phyloP scores from a whole-genome alignment of 2,329 filamentous ascomycete species.

The Botrytis tulipae region DNA sequence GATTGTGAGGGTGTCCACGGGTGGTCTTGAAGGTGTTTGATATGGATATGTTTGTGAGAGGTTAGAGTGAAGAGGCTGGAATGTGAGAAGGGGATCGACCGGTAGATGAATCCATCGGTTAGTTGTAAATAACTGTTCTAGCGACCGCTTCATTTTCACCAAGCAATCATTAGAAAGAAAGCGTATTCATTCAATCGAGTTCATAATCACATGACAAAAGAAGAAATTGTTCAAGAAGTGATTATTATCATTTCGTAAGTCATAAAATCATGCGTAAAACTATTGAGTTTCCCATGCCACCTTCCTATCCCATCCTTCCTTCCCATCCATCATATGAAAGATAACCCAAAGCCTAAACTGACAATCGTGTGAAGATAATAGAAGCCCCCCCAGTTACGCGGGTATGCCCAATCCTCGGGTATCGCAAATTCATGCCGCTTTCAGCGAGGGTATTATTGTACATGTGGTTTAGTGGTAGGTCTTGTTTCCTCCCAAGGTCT shows the following conservation, averaged over 20 bases:
- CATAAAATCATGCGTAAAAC: background rate
- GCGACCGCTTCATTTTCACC: background rate
- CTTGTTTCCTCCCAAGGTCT: slow-evolving; percentile 55
- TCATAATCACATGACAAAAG: background rate
- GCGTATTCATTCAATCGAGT: background rate
- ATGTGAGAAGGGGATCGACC: background rate
- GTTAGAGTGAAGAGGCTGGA: background rate
- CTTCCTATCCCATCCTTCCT: background rate
- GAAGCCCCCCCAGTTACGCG: slow-evolving; percentile 1
- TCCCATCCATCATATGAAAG: background rate
- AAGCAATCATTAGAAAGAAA: background rate
- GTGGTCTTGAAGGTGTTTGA: too few species aligned
- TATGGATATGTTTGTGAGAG: too few species aligned
- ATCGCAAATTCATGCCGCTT: slow-evolving; percentile 8
- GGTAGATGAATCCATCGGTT: too few species aligned
- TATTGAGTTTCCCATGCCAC: background rate
- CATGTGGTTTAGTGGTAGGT: slow-evolving; percentile 40
- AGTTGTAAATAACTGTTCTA: background rate
- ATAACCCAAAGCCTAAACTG: background rate
- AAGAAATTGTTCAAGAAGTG: background rate
- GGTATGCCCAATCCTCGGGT: slow-evolving; percentile 15
- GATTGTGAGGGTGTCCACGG: too few species aligned
- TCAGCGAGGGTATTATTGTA: background rate
- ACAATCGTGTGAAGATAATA: slow-evolving; percentile 15
- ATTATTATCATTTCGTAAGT: slow-evolving; percentile 15